Evolutionary conservation across 345 rosid genomes (phyloP), one percentile per base, ranked within the genome.

Genomic region (Gossypium stocksii): DNA sequence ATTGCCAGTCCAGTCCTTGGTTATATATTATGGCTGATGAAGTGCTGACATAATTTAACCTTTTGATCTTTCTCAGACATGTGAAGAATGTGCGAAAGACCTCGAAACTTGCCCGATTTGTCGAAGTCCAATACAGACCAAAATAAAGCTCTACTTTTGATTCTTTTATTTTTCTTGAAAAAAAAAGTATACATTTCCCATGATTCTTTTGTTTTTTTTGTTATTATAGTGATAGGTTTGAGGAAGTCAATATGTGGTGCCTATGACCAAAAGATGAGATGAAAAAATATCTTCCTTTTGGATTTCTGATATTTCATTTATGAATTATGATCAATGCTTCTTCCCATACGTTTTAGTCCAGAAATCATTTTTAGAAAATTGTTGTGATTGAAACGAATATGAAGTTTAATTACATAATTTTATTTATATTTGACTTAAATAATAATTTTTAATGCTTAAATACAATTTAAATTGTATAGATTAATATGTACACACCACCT

Each of bases 21-120:
- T 38, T 46, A 34, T 16, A 52, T 17, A 29, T 29, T 48, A 15
- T 59, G 9, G 22, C 9, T 19, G 72, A 69, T 16, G 6, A 23
- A 59, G 44, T 27, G 46, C 73, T 52, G 60, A 70, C 60, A 27
- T 16, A 0, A 15, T 17, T 14, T 46, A 17, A 60, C 72, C n/a
- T 22, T 74, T 60, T 20, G 49, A 2, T 38, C 20, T 15, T 23
- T 70, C 9, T 58, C 87, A 94, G 98, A 91, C 98, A 34, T 94
- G 98, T 78, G 87, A 93, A 61, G 98, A 87, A 19, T 94, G 98
- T 66, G 91, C 93, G 66, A 83, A 87, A 71, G 90, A 75, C 76
- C 98, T 94, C 78, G 77, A 86, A 64, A 25, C 67, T 46, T 94
- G 98, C 74, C 98, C 98, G 2, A 88, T 92, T 46, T 94, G 98